Evolutionary conservation across 768 basidiomycete species (phyloP), one percentile per base, ranked within the genome.

Genomic region (Kwoniella mangroviensis): DNA sequence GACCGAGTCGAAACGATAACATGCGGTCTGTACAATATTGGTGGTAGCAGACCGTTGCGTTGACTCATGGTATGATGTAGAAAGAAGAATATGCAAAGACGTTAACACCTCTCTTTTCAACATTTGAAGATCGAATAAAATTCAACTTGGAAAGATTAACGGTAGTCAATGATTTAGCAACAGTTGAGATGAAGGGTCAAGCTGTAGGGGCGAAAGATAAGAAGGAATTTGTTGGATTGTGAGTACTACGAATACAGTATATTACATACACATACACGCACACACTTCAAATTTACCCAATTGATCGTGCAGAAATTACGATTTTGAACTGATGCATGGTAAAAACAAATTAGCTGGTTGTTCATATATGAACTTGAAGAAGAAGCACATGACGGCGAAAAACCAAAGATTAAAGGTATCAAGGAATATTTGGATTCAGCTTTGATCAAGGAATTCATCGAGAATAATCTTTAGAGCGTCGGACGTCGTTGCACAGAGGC

Each of bases 351-450:
- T n/a, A 63, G 62, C 17, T 53, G 49, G 26, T 52, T 24, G 12
- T 17, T 19, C 5, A 53, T 63, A 15, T 51, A 28, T 53, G 62
- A 63, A 53, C 54, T 63, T 43, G 62, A 63, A 11, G 62, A 63
- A n/a, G n/a, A n/a, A n/a, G n/a, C n/a, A n/a, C n/a, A n/a, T 13
- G 51, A 28, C 24, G 22, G 3, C 1, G 56, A 34, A 4, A 53
- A 63, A n/a, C 62, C 62, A 9, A 26, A 63, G 19, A 53, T 63
- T 15, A 63, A 63, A 22, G 53, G 26, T 12, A 53, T 63, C 10
- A 51, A 53, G n/a, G 62, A 63, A 40, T 63, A 63, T 26, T 28
- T 52, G 13, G 62, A 63, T 43, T 63, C 62, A 40, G 62, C 62
- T 21, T 53, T 63, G 17, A 22, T 51, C 13, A 53, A 63, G 49